Evolutionary conservation across 805 yeast genomes (phyloP), one percentile per base, ranked within the genome.

Genomic region (Wickerhamiella parazyma): DNA sequence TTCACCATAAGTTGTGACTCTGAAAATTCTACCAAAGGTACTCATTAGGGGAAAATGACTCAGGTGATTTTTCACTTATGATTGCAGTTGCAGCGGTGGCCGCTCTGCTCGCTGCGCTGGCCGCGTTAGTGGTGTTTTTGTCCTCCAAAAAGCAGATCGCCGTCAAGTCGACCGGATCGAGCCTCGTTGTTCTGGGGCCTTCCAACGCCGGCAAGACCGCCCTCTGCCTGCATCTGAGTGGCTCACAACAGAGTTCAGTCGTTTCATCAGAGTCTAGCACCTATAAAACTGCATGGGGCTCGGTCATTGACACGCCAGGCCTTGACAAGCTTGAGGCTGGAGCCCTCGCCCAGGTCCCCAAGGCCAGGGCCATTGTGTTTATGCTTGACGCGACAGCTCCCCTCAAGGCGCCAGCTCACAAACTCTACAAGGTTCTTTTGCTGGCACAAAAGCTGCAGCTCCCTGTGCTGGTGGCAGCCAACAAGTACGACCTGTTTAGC

Each of bases 1-100:
- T 62, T 91, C 98, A 52, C 98, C 98, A 69, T 86, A 89, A 24
- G 98, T 89, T 50, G 97, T 89, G 52, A 89, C 97, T 45, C 66
- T 62, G 59, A 72, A 73, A 39, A 70, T 49, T 9, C 68, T 67
- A 45, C 91, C 91, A 57, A 80, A 81, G 6, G 84, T 70, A 36
- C 87, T 80, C 91, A 80, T 80, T 11, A 28, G 16, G 10, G 14
- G n/a, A n/a, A 28, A 28, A 11, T 7, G 28, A 28, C 24, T 21
- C 24, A 21, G 24, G 31, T 6, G 14, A 28, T 28, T 28, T 28
- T 28, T 28, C 31, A 28, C 11, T 11, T 28, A 28, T 28, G 31
- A 11, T 28, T 7, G 6, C n/a, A 11, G 31, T 28, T 7, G 31
- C 31, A 36, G 31, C 42, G 33, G n/a, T 40, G 24, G 42, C 49